phyloP scores from a whole-genome alignment of 179 eudicot genomes.

The Patellifolia procumbens region DNA sequence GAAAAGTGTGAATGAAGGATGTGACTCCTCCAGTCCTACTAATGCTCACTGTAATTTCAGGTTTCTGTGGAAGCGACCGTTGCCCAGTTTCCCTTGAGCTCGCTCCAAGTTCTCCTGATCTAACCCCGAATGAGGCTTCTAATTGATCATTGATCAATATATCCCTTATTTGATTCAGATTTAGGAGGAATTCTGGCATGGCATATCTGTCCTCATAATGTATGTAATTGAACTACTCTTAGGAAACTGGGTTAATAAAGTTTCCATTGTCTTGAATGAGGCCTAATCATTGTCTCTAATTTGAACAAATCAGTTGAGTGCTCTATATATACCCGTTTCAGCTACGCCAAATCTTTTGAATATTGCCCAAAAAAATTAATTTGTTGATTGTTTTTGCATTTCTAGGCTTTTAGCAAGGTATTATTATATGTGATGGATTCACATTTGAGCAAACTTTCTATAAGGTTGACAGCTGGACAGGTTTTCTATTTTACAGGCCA shows the following conservation, averaged over 20 bases:
- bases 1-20: background rate
- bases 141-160: constrained; percentile 1
- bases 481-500: too few species aligned
- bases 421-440: too few species aligned
- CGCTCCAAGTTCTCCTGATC: constrained; percentile 35
- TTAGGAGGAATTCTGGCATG: background rate
- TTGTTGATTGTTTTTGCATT: too few species aligned
- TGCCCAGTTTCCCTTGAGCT: constrained; percentile 93
- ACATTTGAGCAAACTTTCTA: too few species aligned
- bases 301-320: background rate
- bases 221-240: constrained; percentile 18
- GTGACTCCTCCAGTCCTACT: background rate
- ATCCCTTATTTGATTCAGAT: background rate
- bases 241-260: too few species aligned
- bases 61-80: constrained; percentile 95
- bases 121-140: constrained; percentile 28
- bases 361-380: too few species aligned
- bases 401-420: too few species aligned
- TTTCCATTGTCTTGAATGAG: too few species aligned
- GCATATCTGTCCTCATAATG: background rate
- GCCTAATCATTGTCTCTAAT: too few species aligned
- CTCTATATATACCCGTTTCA: background rate
- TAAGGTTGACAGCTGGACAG: too few species aligned
- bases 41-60: constrained; percentile 38
- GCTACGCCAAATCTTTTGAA: too few species aligned